These are phyloP conservation scores for Ganoderma sinense DNA, from an alignment of 1,284 basidiomycete species.

Conservation along the genomic window DNA sequence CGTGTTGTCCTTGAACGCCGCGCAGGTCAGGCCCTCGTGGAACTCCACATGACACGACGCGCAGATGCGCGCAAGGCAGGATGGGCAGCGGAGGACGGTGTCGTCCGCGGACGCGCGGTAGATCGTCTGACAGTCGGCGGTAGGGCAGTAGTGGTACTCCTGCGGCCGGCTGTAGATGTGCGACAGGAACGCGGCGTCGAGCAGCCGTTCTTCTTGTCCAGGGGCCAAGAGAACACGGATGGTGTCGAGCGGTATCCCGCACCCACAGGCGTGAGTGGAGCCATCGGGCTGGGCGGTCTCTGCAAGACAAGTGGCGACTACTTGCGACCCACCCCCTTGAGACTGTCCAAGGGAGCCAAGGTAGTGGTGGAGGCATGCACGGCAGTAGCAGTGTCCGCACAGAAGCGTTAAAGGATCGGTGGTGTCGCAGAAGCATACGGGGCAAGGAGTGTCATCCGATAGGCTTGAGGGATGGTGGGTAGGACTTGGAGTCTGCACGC, in stretches of 20 bases:
- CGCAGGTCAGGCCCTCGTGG: slow-evolving; percentile 43
- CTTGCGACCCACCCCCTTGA: slow-evolving; percentile 33
- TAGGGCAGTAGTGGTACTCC: slow-evolving; percentile 57
- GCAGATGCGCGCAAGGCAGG: slow-evolving; percentile 38
- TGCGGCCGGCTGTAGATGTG: slow-evolving; percentile 48
- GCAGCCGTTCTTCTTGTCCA: slow-evolving; percentile 46
- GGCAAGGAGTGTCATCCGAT: slow-evolving; percentile 43
- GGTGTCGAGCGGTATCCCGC: slow-evolving; percentile 45
- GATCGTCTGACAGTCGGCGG: slow-evolving; percentile 39
- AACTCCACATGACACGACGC: slow-evolving; percentile 40
- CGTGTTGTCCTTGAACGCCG: slow-evolving; percentile 33
- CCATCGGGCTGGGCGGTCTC: slow-evolving; percentile 13
- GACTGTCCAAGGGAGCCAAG: slow-evolving; percentile 41
- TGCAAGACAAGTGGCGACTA: slow-evolving; percentile 46
- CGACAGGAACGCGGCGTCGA: slow-evolving; percentile 48
- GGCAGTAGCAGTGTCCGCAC: slow-evolving; percentile 60
- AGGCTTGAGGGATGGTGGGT: background rate
- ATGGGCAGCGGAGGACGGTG: slow-evolving; percentile 38
- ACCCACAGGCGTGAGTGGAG: slow-evolving; percentile 34
- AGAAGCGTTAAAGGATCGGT: slow-evolving; percentile 46
- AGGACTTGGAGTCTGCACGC: background rate
- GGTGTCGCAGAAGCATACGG: slow-evolving; percentile 50
- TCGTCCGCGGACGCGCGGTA: slow-evolving; percentile 36
- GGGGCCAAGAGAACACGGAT: slow-evolving; percentile 49
- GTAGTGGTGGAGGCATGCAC: slow-evolving; percentile 53